Percentiles rank a stretch among this genome's conserved stretches.
These are phyloP conservation scores for Chenopodium suecicum DNA, from an alignment of 148 eudicot genomes.

Conservation along the genomic window DNA sequence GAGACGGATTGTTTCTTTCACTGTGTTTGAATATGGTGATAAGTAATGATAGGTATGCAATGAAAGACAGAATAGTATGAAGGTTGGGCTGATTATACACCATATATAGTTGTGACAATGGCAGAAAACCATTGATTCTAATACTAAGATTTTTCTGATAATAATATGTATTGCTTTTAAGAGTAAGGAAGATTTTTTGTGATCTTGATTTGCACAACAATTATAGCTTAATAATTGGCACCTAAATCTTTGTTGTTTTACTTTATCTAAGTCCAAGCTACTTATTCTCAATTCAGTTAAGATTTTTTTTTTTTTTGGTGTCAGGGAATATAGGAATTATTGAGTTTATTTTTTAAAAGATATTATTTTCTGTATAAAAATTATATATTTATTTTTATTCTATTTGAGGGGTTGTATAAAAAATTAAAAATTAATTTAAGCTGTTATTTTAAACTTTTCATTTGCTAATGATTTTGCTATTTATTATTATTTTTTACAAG, in stretches of 20 bases:
- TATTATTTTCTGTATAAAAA: too few relatives aligned
- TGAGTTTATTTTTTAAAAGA: too few relatives aligned
- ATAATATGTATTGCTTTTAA: background rate
- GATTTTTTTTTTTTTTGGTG: background rate
- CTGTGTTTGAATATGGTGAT: background rate
- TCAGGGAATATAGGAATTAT: too few relatives aligned
- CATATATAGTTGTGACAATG: slow-evolving; percentile 10
- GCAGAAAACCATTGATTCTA: background rate
- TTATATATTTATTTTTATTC: too few relatives aligned
- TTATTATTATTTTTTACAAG: too few relatives aligned
- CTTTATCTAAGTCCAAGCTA: background rate
- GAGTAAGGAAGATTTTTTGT: background rate
- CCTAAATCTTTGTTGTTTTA: background rate
- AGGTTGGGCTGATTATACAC: background rate
- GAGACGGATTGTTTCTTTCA: background rate
- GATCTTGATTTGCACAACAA: background rate
- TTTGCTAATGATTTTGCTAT: too few relatives aligned
- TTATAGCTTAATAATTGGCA: too few relatives aligned
- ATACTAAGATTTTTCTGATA: background rate
- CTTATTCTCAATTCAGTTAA: background rate
- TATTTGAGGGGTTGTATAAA: too few relatives aligned
- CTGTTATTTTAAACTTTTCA: too few relatives aligned
- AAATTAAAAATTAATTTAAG: too few relatives aligned
- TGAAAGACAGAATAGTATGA: slow-evolving; percentile 13
- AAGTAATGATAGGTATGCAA: slow-evolving; percentile 16